Conservation (phyloP, 805 yeast species). For the Candida hispaniensis region DNA sequence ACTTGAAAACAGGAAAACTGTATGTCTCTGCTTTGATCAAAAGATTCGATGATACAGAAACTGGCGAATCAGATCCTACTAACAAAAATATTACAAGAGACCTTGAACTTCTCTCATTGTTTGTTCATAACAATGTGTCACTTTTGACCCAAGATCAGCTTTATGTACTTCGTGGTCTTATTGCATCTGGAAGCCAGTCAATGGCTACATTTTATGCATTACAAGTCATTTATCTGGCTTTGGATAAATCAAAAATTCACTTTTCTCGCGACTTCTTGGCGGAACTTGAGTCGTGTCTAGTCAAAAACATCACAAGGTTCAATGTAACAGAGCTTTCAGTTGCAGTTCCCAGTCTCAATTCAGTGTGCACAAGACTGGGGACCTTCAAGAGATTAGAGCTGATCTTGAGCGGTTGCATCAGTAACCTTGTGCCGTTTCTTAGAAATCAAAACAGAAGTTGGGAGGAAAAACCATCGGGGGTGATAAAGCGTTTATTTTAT, state of each 20-base stretch:
- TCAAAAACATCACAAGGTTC: conserved; percentile 17
- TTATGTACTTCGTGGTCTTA: conserved; percentile 50
- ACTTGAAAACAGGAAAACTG: background rate
- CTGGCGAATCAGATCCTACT: too few relatives aligned
- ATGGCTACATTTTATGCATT: conserved; percentile 39
- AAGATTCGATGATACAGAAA: conserved; percentile 7
- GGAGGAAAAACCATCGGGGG: conserved; percentile 31
- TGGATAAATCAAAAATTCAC: conserved; percentile 26
- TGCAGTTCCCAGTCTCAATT: conserved; percentile 64
- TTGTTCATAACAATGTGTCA: conserved; percentile 43
- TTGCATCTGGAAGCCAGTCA: conserved; percentile 37
- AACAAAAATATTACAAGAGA: too few relatives aligned
- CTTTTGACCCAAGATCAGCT: conserved; percentile 60
- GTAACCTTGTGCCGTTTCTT: conserved; percentile 35
- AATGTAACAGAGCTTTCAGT: conserved; percentile 43
- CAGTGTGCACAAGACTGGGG: conserved; percentile 37
- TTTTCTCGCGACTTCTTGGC: conserved; percentile 11
- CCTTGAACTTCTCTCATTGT: conserved; percentile 43
- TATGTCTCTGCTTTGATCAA: conserved; percentile 2
- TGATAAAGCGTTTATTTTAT: conserved; percentile 45
- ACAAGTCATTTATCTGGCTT: conserved; percentile 40
- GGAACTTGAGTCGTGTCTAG: conserved; percentile 8
- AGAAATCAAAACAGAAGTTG: too few relatives aligned
- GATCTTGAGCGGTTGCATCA: conserved; percentile 55
- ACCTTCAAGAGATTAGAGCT: conserved; percentile 42